phyloP scores from a whole-genome alignment of 345 rosid species.

The Sisymbrium altissimum region DNA sequence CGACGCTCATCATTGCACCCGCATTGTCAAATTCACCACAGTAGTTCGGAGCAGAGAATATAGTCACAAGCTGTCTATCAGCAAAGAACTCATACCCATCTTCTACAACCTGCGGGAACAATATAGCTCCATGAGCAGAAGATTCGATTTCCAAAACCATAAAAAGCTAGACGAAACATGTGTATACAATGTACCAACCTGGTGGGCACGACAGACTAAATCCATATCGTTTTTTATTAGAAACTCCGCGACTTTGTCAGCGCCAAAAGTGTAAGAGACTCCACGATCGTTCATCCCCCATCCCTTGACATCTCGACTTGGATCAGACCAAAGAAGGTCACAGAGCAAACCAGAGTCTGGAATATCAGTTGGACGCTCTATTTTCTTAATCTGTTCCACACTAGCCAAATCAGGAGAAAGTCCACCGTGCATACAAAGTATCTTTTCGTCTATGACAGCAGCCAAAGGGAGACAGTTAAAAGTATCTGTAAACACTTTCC shows the following conservation, averaged over 20 bases:
- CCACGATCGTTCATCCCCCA: constrained; percentile 65
- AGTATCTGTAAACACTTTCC: constrained; percentile 30
- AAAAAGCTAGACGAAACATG: constrained; percentile 7
- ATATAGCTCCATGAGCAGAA: constrained; percentile 2
- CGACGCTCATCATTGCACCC: constrained; percentile 32
- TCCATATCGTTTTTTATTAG: constrained; percentile 73
- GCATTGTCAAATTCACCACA: constrained; percentile 35
- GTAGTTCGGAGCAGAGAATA: constrained; percentile 36
- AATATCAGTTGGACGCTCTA: constrained; percentile 46
- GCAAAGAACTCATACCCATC: constrained; percentile 96
- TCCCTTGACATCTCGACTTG: constrained; percentile 45
- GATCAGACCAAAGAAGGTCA: constrained; percentile 65
- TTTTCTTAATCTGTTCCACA: constrained; percentile 47
- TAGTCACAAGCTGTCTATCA: constrained; percentile 55
- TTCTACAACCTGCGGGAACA: constrained; percentile 68
- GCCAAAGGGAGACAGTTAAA: constrained; percentile 49
- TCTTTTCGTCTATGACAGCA: constrained; percentile 55
- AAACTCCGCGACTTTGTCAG: constrained; percentile 55
- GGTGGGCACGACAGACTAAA: constrained; percentile 53
- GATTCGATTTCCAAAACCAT: background rate
- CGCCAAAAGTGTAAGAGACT: constrained; percentile 54
- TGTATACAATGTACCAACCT: constrained; percentile 41
- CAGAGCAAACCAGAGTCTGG: constrained; percentile 62
- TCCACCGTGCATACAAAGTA: constrained; percentile 63
- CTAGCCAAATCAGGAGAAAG: constrained; percentile 48